Evolutionary conservation across 345 rosid genomes (phyloP), one percentile per base, ranked within the genome.

Genomic region (Xanthoceras sorbifolium): DNA sequence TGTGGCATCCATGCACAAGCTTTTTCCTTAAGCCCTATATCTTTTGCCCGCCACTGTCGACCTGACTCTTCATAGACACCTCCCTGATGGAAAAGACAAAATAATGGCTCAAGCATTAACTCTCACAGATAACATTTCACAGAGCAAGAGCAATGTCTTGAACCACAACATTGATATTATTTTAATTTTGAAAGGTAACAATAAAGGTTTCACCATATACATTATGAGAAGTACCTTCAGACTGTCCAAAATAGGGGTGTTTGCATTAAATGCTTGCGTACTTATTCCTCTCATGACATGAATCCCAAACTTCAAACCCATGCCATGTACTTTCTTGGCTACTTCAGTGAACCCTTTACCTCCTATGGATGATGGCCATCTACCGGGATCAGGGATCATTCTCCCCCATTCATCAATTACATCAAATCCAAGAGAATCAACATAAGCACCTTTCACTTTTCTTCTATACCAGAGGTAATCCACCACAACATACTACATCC

Each of bases 341-440:
- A 96, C 94, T 80, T 91, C 85, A 0, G 88, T 81, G 81, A 96
- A 96, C 52, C 98, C 97, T 81, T 87, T 92, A 55, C 97, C 94
- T 18, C 81, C 89, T 78, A 17, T 83, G 70, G 97, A 92, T 12
- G 99, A 96, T n/a, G 99, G 97, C 99, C 99, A 96, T 72, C 99
- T 79, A 25, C 10, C 83, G 0, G 97, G 97, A 79, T 91, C 97
- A 29, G 98, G 99, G 36, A 89, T 81, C 88, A 88, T 59, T 76
- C 98, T 89, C 71, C 99, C 99, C 98, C 99, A 93, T 82, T 89
- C 77, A 85, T 96, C 99, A 81, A 93, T 93, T 65, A 93, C 98
- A 86, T 96, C 99, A 34, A 85, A 93, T 68, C 98, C 99, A 59
- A 74, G 84, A 80, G 97, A 89, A 76, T 92, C 93, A 18, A 72